Percentiles rank a stretch among this genome's conserved stretches.
phyloP scores from a whole-genome alignment of 257 asterid species.

The Nicotiana otophora region DNA sequence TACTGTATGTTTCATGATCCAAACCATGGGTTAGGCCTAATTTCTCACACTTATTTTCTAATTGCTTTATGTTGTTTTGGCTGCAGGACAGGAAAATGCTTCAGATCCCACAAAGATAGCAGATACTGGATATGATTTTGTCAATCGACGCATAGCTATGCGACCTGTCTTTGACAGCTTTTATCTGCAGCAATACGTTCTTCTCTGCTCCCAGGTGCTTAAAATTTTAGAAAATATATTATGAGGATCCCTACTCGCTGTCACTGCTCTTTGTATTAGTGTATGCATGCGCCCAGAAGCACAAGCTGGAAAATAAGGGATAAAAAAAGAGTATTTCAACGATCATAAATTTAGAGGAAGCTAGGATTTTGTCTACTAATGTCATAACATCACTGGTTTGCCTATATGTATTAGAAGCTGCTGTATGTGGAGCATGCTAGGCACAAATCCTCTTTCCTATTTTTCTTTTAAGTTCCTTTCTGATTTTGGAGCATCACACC shows the following conservation, averaged over 20 bases:
- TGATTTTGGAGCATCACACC: neutral
- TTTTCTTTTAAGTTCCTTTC: neutral
- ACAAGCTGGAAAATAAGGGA: neutral
- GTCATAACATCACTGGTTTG: neutral
- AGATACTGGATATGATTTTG: constrained; percentile 46
- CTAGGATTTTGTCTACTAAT: neutral
- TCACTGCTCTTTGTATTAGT: neutral
- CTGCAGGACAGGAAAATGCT: constrained; percentile 31
- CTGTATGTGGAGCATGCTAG: neutral
- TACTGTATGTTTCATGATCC: neutral
- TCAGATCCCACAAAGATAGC: constrained; percentile 31
- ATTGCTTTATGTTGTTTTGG: constrained; percentile 7
- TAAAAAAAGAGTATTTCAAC: neutral
- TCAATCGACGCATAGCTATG: constrained; percentile 35
- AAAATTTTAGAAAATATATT: neutral
- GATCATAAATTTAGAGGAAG: neutral
- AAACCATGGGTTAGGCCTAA: neutral
- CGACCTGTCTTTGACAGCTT: constrained; percentile 63
- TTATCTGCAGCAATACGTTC: constrained; percentile 80
- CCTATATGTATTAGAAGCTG: neutral
- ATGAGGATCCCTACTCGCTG: neutral
- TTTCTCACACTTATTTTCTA: constrained; percentile 4
- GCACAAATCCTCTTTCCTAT: neutral
- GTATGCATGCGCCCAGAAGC: neutral
- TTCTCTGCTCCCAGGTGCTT: constrained; percentile 85